phyloP scores from a whole-genome alignment of 805 yeast species.

The Scheffersomyces lignosus region DNA sequence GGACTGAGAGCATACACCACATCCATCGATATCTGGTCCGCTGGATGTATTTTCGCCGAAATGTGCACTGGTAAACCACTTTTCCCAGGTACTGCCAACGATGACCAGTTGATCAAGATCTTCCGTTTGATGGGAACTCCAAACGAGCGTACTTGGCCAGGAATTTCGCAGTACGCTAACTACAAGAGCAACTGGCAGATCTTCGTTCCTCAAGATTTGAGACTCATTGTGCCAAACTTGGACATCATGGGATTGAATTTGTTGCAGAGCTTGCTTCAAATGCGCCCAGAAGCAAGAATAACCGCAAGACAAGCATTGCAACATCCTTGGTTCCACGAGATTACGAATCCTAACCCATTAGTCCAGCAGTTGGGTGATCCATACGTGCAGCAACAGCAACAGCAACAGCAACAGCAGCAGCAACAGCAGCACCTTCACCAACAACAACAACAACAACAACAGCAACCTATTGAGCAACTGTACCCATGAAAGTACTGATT shows the following conservation, averaged over 20 bases:
- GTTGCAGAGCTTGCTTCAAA: conserved; percentile 56
- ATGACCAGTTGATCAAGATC: conserved; percentile 89
- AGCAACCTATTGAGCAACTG: conserved; percentile 15
- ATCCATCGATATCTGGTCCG: conserved; percentile 97
- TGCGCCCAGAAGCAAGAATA: conserved; percentile 61
- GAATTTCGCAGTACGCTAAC: conserved; percentile 86
- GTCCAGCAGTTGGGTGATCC: conserved; percentile 35
- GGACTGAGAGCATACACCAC: conserved; percentile 96
- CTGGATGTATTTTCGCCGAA: conserved; percentile 97
- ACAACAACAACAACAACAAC: conserved; percentile 18
- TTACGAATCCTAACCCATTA: conserved; percentile 42
- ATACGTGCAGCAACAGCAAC: conserved; percentile 27
- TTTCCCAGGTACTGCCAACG: conserved; percentile 95
- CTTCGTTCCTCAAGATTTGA: conserved; percentile 85
- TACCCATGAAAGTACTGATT: conserved; percentile 7
- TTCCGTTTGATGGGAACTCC: conserved; percentile 97
- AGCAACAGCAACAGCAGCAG: conserved; percentile 15
- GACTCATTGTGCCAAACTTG: conserved; percentile 63
- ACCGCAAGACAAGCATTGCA: conserved; percentile 62
- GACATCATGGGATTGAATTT: conserved; percentile 71
- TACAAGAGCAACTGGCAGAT: conserved; percentile 81
- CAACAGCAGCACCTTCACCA: conserved; percentile 12
- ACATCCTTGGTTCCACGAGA: conserved; percentile 83
- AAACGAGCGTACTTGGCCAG: conserved; percentile 95
- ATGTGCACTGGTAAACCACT: conserved; percentile 98